phyloP scores from a whole-genome alignment of 2,329 filamentous ascomycete species.

The Aspergillus tubingensis region DNA sequence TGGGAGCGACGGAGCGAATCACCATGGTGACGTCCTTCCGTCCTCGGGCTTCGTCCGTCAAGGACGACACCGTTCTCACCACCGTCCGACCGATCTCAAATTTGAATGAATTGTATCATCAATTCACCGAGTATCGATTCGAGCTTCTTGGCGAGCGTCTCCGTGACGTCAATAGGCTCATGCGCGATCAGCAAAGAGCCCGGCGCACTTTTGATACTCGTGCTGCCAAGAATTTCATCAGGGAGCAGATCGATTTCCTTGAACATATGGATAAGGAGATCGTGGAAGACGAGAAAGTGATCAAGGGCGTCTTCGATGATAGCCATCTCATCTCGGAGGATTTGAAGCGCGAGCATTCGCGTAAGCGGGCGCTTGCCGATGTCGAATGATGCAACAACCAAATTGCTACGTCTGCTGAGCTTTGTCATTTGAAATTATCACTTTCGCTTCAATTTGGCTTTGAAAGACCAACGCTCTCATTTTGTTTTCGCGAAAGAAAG shows the following conservation, averaged over 20 bases:
- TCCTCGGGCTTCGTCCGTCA: conserved; percentile 55
- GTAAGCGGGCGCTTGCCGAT: conserved; percentile 25
- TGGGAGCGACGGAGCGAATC: conserved; percentile 63
- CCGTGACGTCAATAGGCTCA: conserved; percentile 24
- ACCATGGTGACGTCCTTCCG: conserved; percentile 68
- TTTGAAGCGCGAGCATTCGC: conserved; percentile 30
- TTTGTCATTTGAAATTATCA: not conserved
- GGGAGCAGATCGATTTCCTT: conserved; percentile 13
- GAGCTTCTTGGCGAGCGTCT: conserved; percentile 64
- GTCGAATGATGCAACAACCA: conserved; percentile 1
- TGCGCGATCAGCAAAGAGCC: conserved; percentile 35
- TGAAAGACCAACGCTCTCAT: no score
- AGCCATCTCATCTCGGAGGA: conserved; percentile 42
- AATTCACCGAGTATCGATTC: conserved; percentile 64
- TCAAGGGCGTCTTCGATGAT: conserved; percentile 38
- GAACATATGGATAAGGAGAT: conserved; percentile 45
- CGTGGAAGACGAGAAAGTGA: conserved; percentile 43
- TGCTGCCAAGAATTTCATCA: conserved; percentile 13
- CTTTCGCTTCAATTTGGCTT: no score
- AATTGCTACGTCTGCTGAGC: not conserved
- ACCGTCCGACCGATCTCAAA: conserved; percentile 62
- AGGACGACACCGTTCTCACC: conserved; percentile 63
- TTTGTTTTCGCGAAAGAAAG: no score
- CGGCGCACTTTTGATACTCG: conserved; percentile 29
- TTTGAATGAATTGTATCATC: conserved; percentile 59